A percentile compares a stretch with the other conserved stretches of the same genome.
These are phyloP conservation scores for Hymenochaete sp. DNA, from an alignment of 1,284 basidiomycete species.

Conservation along the genomic window DNA sequence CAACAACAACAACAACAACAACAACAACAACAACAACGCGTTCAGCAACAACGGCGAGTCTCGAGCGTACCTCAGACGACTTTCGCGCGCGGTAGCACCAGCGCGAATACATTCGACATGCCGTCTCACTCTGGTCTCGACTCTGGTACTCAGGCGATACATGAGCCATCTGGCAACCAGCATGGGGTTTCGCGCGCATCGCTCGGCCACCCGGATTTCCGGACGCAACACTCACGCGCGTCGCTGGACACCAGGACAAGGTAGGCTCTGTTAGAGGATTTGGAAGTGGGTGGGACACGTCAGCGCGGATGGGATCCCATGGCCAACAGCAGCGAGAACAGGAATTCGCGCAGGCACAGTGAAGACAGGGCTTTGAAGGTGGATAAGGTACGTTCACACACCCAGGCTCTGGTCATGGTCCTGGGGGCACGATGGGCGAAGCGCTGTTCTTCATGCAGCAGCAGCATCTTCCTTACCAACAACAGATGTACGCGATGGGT, in stretches of 20 bases:
- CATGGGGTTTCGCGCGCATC: constrained; percentile 16
- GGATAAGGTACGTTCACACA: constrained; percentile 14
- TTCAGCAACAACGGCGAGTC: constrained; percentile 14
- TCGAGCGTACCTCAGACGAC: too few relatives aligned
- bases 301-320: constrained; percentile 5
- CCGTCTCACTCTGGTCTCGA: constrained; percentile 13
- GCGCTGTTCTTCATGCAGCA: constrained; percentile 23
- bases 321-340: too few relatives aligned
- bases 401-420: constrained; percentile 5
- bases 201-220: constrained; percentile 17
- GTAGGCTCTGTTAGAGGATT: constrained; percentile 29
- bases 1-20: constrained; percentile 18
- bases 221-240: constrained; percentile 11
- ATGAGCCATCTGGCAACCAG: constrained; percentile 16
- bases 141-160: constrained; percentile 17
- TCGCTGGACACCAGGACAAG: constrained; percentile 20
- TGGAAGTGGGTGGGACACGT: constrained; percentile 24
- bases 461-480: constrained; percentile 9
- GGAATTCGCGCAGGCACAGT: too few relatives aligned
- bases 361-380: constrained; percentile 19
- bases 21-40: constrained; percentile 11
- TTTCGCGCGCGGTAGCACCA: constrained; percentile 6
- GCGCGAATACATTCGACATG: constrained; percentile 11
- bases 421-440: constrained; percentile 19
- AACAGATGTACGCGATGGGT: constrained; percentile 24